These are phyloP conservation scores for Fusarium albidum DNA, from an alignment of 2,329 filamentous ascomycete genomes.

Conservation along the genomic window DNA sequence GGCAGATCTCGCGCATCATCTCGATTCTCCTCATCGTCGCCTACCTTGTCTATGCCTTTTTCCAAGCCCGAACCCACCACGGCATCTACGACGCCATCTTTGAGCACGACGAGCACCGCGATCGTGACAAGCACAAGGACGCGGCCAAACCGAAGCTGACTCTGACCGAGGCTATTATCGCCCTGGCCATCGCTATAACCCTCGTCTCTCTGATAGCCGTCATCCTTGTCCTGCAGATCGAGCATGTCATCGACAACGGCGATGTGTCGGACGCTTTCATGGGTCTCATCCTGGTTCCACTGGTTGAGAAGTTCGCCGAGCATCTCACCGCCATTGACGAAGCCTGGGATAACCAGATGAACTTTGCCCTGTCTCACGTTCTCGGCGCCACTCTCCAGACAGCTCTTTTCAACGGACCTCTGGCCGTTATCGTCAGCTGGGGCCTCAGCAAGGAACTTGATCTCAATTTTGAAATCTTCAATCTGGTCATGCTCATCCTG, in stretches of 20 bases:
- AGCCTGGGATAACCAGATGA: conserved; percentile 84
- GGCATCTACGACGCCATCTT: conserved; percentile 79
- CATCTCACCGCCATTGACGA: conserved; percentile 86
- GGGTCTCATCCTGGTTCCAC: conserved; percentile 78
- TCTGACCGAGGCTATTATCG: conserved; percentile 74
- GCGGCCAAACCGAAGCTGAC: conserved; percentile 73
- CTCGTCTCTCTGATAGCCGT: conserved; percentile 79
- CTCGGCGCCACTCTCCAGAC: conserved; percentile 90
- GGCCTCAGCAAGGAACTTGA: conserved; percentile 75
- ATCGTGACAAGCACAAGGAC: conserved; percentile 70
- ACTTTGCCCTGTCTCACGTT: conserved; percentile 85
- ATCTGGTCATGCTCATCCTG: conserved; percentile 81
- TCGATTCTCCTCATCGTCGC: conserved; percentile 75
- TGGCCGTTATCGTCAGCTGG: conserved; percentile 87
- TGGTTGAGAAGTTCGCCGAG: conserved; percentile 88
- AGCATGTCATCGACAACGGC: conserved; percentile 58
- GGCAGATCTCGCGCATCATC: conserved; percentile 75
- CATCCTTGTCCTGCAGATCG: conserved; percentile 77
- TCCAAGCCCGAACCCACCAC: conserved; percentile 81
- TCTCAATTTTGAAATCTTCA: conserved; percentile 87
- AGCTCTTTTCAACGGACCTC: conserved; percentile 84
- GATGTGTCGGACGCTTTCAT: conserved; percentile 62
- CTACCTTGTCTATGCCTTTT: conserved; percentile 73
- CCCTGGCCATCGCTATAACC: conserved; percentile 68
- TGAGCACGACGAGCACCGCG: conserved; percentile 72